Base-by-base conservation (phyloP, 192 early-diverging fungal genomes). In the Geranomyces michiganensis region DNA sequence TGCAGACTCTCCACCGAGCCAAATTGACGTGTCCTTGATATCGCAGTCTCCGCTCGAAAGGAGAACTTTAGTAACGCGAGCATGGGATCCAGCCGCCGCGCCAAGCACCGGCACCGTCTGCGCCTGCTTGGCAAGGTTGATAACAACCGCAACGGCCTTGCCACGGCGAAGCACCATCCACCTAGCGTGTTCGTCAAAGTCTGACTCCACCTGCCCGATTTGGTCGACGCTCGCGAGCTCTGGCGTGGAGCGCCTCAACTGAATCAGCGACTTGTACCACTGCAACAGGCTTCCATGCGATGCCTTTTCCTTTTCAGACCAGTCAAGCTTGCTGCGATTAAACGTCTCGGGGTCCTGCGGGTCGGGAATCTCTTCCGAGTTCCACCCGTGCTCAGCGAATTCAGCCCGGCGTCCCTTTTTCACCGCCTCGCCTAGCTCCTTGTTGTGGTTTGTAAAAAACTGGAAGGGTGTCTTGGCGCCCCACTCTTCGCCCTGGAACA, bases 401-500 rank as follows among this genome's bases (percentile, higher is more conserved):
- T 74, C 73, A 21, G 73, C 73, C 19, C 73, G 55, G 26, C 73
- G 73, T 19, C 73, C 73, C 51, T 74, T 74, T 24, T 62, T 58
- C 33, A 74, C 73, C 0, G 63, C 56, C 59, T 74, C 73, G 21
- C 73, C 73, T 27, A 74, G 65, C 36, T 74, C 65, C 59, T 67
- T 61, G 63, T 74, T 74, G 60, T 74, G 73, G 60, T 74, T 74
- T 17, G 73, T 74, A 53, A 74, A 74, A 46, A 74, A 74, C 59
- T 62, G 55, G 73, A 74, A 74, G 13, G 73, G 73, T 19, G 73
- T 68, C 27, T 58, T 74, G 55, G 73, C 65, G 27, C 65, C 73
- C 65, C 65, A 74, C 43, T 74, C 73, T 62, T 74, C 73, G 66
- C 73, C 73, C 61, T 74, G 73, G 66, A 74, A 74, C 12, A 74